Evolutionary conservation across 2,329 filamentous ascomycete genomes (phyloP), one percentile per base, ranked within the genome.

Genomic region (Rutstroemia sp.): DNA sequence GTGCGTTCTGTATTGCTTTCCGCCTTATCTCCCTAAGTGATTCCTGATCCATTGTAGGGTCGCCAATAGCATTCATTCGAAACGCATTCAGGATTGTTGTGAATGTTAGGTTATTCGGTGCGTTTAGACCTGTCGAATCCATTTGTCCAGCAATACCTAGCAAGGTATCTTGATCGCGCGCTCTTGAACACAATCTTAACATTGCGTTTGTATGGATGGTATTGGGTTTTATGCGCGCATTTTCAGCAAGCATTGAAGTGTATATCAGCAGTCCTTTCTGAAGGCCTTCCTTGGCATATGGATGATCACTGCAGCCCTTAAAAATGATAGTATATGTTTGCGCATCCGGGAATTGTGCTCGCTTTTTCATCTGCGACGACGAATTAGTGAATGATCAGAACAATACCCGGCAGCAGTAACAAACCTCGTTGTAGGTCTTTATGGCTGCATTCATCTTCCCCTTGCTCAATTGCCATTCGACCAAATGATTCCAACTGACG

Each of bases 191-290:
- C 8, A 94, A 87, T 58, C 85, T 83, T 46, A 99, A 75, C n/a
- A 91, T 82, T 9, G 92, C 89, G 69, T 99, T 99, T 61, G 89
- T 83, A 67, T 97, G 94, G 56, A 90, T 87, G 38, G 86, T 87
- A 63, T 85, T 88, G 16, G 88, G 87, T 61, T 84, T 78, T 51
- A 95, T 76, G 7, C 78, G 76, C 1, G 81, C 80, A 51, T 80
- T 83, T 38, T 82, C 78, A 4, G 77, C 78, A 41, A 79, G 77
- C 73, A 97, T 87, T 54, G 83, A 83, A 63, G 89, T 80, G 74
- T 95, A 97, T 52, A 96, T 77, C 58, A 81, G 80, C 47, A 92
- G 71, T 0, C 90, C 90, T 62, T 87, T 85, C 55, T 77, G 71
- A 5, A 94, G 78, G 49, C 84, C 84, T 30, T 81, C 70, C 45